Evolutionary conservation across 306 rosid genomes (phyloP), one percentile per base, ranked within the genome.

Genomic region (Hippophae gyantsensis): DNA sequence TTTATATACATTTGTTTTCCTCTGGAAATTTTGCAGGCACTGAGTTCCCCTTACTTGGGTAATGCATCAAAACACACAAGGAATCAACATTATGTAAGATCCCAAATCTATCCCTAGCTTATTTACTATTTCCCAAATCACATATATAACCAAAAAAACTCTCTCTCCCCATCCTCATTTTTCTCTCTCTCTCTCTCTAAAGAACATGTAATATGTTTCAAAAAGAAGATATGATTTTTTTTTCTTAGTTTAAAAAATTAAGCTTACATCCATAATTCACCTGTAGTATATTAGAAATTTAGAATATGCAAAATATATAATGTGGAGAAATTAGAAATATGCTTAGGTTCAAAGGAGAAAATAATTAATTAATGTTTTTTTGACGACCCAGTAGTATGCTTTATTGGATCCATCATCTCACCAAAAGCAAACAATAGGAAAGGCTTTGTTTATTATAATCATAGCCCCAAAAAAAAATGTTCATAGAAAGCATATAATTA

Each of bases 21-120:
- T 25, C 69, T 53, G 56, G 54, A 58, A 25, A 60, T 13, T 44
- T 12, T 67, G 74, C 95, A 89, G 95, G 89, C 89, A 46, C 93
- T 84, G 32, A 89, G 89, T 67, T 78, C 81, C 61, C 97, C 97
- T 76, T 84, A 86, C 84, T 57, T 84, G 69, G 78, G 76, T 40
- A 74, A 52, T 71, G 82, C 80, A 57, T 74, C 93, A 53, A 78
- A 84, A 67, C 75, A 60, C 84, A 72, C 51, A 54, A 78, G 79
- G 76, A 84, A 74, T 64, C 84, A 79, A 46, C 84, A 57, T 13
- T 65, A 67, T 73, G 95, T 86, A 69, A 80, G 89, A 69, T 53
- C 57, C 54, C 66, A 69, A 69, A 38, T 52, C 7, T 67, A 49
- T 52, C 55, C 32, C 38, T 4, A 32, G 0, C 38, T 32, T 18